phyloP scores from a whole-genome alignment of 345 rosid genomes.

The Balakata baccata region DNA sequence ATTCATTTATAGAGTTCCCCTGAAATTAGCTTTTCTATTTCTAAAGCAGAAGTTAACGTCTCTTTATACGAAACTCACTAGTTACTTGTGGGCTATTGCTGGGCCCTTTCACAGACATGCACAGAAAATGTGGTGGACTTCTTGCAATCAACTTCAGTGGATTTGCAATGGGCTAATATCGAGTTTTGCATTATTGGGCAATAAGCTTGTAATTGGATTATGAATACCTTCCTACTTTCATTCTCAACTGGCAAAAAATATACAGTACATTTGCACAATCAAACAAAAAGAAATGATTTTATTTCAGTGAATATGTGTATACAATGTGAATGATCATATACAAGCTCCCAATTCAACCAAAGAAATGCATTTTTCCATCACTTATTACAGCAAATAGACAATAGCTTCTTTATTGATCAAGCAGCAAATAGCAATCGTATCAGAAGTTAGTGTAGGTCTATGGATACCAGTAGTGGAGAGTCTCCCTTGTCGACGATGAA shows the following conservation, averaged over 20 bases:
- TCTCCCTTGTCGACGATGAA: constrained; percentile 64
- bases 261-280: too few relatives aligned
- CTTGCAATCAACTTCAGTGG: background rate
- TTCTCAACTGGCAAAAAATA: too few relatives aligned
- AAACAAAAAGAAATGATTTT: background rate
- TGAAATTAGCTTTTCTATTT: background rate
- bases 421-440: constrained; percentile 1
- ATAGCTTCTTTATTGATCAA: constrained; percentile 2
- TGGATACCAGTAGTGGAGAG: constrained; percentile 49
- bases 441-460: constrained; percentile 37
- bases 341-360: background rate
- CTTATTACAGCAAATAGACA: background rate
- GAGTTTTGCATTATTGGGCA: background rate
- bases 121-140: background rate
- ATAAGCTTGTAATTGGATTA: too few relatives aligned
- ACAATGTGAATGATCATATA: background rate
- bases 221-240: too few relatives aligned
- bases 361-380: background rate
- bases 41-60: too few relatives aligned
- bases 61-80: background rate
- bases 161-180: background rate
- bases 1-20: background rate
- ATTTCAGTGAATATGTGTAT: background rate
- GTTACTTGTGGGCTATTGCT: background rate
- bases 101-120: background rate